Evolutionary conservation across 768 basidiomycete species (phyloP).

Genomic region (Pisolithus albus): DNA sequence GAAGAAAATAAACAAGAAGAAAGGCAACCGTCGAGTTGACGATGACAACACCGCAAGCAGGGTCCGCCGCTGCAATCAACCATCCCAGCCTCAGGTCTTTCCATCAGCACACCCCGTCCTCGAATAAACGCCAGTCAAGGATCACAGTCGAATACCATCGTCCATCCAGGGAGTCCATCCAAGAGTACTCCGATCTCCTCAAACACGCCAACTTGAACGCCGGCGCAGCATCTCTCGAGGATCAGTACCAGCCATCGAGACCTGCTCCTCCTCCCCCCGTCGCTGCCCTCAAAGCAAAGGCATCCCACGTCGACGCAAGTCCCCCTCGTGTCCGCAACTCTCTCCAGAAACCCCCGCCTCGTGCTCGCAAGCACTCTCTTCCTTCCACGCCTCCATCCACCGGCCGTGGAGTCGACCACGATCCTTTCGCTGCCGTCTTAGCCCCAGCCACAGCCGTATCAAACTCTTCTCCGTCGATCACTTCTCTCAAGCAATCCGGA

Average conservation of each 20-base stretch:
- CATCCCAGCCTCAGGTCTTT: slow-evolving; percentile 36
- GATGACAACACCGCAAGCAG: slow-evolving; percentile 42
- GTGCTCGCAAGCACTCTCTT: slow-evolving; percentile 45
- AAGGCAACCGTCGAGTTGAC: neutral
- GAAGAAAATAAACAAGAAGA: no score
- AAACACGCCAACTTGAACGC: slow-evolving; percentile 53
- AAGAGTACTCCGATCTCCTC: slow-evolving; percentile 71
- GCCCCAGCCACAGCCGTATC: slow-evolving; percentile 6
- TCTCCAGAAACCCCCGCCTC: slow-evolving; percentile 12
- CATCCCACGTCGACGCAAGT: slow-evolving; percentile 19
- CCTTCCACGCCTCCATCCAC: slow-evolving; percentile 27
- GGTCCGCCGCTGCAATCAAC: slow-evolving; percentile 18
- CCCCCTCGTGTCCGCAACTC: slow-evolving; percentile 20
- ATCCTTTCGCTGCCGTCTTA: slow-evolving; percentile 48
- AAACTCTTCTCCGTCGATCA: slow-evolving; percentile 20
- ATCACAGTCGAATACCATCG: slow-evolving; percentile 72
- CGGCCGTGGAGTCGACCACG: slow-evolving; percentile 38
- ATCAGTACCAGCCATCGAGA: slow-evolving; percentile 37
- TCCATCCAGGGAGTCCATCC: slow-evolving; percentile 67
- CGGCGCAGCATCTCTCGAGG: slow-evolving; percentile 24
- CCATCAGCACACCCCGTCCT: slow-evolving; percentile 30
- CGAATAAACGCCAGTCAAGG: slow-evolving; percentile 41
- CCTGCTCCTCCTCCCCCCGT: slow-evolving; percentile 38
- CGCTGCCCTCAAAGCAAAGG: slow-evolving; percentile 24
- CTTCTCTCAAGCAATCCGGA: slow-evolving; percentile 20